A percentile compares a stretch with the other conserved stretches of the same genome.
phyloP scores from a whole-genome alignment of 257 asterid species.

The Scutellaria galericulata region DNA sequence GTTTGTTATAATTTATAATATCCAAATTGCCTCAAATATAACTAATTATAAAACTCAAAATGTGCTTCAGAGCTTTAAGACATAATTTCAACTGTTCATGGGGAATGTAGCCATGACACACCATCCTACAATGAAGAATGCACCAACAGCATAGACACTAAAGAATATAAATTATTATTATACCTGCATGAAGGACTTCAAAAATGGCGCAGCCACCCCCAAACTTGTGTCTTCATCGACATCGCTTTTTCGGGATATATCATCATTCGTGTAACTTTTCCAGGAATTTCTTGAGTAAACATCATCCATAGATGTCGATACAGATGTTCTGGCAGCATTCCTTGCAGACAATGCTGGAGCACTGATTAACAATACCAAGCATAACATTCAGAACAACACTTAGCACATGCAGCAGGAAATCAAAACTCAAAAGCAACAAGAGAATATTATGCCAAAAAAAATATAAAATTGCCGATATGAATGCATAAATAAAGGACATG shows the following conservation, averaged over 20 bases:
- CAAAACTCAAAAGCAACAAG: constrained; percentile 11
- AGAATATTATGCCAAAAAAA: constrained; percentile 7
- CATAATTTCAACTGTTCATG: constrained; percentile 14
- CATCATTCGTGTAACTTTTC: constrained; percentile 72
- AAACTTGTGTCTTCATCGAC: constrained; percentile 73
- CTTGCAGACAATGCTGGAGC: constrained; percentile 92
- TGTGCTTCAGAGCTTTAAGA: background rate
- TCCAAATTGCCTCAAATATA: constrained; percentile 7
- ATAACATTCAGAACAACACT: constrained; percentile 32
- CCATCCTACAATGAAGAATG: constrained; percentile 18
- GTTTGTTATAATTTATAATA: background rate
- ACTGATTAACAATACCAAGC: constrained; percentile 50
- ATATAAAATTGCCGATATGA: constrained; percentile 3
- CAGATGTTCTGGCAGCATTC: constrained; percentile 60
- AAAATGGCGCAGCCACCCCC: constrained; percentile 93
- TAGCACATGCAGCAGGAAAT: constrained; percentile 21
- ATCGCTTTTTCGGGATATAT: constrained; percentile 64
- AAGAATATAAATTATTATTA: constrained; percentile 14
- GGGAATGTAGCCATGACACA: constrained; percentile 25
- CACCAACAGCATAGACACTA: background rate
- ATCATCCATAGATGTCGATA: constrained; percentile 71
- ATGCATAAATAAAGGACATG: constrained; percentile 7
- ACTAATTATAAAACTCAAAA: constrained; percentile 4
- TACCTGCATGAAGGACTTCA: constrained; percentile 99
- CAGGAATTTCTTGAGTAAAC: constrained; percentile 83